Evolutionary conservation across 2,329 filamentous ascomycete genomes (phyloP).

Genomic region (Leptographium lundbergii): DNA sequence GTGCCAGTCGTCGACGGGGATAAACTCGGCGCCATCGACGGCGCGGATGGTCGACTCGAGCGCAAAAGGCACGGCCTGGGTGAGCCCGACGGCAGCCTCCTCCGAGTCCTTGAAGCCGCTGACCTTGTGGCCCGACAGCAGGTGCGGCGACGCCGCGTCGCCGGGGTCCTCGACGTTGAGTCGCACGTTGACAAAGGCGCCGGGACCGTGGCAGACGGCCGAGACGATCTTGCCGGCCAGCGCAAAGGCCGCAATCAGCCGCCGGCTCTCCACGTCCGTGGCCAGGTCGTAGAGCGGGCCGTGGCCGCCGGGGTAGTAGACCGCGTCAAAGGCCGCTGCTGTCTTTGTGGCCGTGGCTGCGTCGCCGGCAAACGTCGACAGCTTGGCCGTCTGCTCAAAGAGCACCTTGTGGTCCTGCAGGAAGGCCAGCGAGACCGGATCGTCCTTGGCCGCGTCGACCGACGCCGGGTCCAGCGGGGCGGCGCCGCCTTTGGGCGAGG

Average conservation of each 20-base stretch:
- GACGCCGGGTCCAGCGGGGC: conserved; percentile 49
- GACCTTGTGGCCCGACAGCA: conserved; percentile 43
- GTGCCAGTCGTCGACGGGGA: conserved; percentile 39
- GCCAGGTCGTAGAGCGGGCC: conserved; percentile 57
- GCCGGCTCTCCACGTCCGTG: conserved; percentile 40
- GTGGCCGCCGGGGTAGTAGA: conserved; percentile 35
- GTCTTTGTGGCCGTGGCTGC: conserved; percentile 10
- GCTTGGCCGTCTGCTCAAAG: conserved; percentile 50
- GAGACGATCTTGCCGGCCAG: conserved; percentile 46
- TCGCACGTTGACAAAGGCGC: conserved; percentile 46
- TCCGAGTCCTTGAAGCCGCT: conserved; percentile 48
- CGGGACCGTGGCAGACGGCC: conserved; percentile 58
- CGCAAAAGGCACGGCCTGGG: conserved; percentile 39
- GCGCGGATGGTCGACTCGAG: conserved; percentile 42
- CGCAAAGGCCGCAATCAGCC: conserved; percentile 50
- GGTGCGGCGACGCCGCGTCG: conserved; percentile 30
- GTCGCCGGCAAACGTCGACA: conserved; percentile 42
- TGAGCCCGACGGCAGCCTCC: conserved; percentile 32
- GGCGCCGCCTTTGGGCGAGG: conserved; percentile 49
- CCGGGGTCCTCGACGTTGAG: conserved; percentile 11
- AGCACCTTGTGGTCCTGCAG: conserved; percentile 40
- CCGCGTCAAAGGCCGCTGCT: conserved; percentile 14
- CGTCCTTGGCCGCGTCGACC: conserved; percentile 39
- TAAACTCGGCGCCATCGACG: conserved; percentile 39
- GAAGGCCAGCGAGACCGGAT: conserved; percentile 41